Conservation (phyloP, 768 basidiomycete genomes). For the Naganishia vishniacii region DNA sequence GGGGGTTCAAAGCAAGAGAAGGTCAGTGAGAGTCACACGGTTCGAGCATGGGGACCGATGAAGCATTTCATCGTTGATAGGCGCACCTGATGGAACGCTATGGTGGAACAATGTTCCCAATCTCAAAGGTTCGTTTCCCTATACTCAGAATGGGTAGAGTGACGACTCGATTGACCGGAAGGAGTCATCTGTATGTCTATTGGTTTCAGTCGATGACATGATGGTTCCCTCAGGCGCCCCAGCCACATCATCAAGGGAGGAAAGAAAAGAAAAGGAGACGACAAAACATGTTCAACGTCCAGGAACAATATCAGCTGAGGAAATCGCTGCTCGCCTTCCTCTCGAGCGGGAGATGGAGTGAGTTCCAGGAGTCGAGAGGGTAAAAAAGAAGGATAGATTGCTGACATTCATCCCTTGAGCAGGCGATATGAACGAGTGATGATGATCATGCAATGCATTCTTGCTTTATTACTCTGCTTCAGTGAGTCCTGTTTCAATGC, state of each 20-base stretch:
- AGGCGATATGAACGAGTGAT: slow-evolving; percentile 46
- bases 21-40: slow-evolving; percentile 34
- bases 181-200: not conserved
- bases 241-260: slow-evolving; percentile 24
- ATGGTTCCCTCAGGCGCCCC: slow-evolving; percentile 21
- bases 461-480: slow-evolving; percentile 42
- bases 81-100: slow-evolving; percentile 38
- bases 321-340: slow-evolving; percentile 32
- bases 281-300: slow-evolving; percentile 20
- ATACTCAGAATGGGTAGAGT: too few relatives aligned
- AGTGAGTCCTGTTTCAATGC: slow-evolving; percentile 9
- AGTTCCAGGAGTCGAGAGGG: slow-evolving; percentile 12
- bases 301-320: slow-evolving; percentile 32
- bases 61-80: not conserved
- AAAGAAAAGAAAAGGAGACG: slow-evolving; percentile 28
- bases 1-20: slow-evolving; percentile 40
- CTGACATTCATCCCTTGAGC: not conserved
- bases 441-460: slow-evolving; percentile 43
- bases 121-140: slow-evolving; percentile 37
- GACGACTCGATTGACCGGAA: not conserved
- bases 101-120: slow-evolving; percentile 47
- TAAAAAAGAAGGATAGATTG: too few relatives aligned
- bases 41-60: too few relatives aligned
- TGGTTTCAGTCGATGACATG: slow-evolving; percentile 22
- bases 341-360: slow-evolving; percentile 42